phyloP scores from a whole-genome alignment of 2,329 filamentous ascomycete genomes.

The Fusarium camptoceras region DNA sequence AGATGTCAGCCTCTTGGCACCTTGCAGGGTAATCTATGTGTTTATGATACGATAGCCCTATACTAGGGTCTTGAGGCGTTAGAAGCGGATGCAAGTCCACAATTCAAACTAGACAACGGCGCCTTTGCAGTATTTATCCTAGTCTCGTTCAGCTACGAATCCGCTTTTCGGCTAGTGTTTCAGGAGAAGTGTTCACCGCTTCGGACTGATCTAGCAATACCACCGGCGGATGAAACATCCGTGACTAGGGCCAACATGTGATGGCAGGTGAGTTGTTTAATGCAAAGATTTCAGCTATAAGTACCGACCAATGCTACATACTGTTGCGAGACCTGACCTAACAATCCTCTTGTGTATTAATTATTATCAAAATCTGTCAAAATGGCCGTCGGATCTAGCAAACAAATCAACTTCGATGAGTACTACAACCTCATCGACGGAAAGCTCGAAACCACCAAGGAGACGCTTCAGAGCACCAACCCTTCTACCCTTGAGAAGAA shows the following conservation, averaged over 20 bases:
- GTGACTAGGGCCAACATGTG: not conserved
- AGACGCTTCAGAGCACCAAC: not conserved
- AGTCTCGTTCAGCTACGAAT: not conserved
- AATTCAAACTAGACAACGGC: not conserved
- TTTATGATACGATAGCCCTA: not conserved
- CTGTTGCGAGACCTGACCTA: not conserved
- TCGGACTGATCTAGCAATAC: not conserved
- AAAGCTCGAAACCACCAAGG: not conserved
- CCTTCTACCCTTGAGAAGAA: not conserved
- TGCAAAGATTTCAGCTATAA: not conserved
- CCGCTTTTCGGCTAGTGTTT: not conserved
- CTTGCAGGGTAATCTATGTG: not conserved
- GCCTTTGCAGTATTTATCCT: not conserved
- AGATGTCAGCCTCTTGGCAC: not conserved
- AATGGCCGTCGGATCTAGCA: not conserved
- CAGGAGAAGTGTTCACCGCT: not conserved
- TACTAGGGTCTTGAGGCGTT: not conserved
- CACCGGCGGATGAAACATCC: not conserved
- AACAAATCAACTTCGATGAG: not conserved
- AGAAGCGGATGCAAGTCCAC: not conserved
- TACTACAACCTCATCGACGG: not conserved
- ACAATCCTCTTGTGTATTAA: not conserved
- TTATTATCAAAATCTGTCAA: not conserved
- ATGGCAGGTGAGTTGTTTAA: not conserved
- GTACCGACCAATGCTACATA: not conserved